Evolutionary conservation across 2,329 filamentous ascomycete species (phyloP).

Genomic region (Fusarium sambucinum): DNA sequence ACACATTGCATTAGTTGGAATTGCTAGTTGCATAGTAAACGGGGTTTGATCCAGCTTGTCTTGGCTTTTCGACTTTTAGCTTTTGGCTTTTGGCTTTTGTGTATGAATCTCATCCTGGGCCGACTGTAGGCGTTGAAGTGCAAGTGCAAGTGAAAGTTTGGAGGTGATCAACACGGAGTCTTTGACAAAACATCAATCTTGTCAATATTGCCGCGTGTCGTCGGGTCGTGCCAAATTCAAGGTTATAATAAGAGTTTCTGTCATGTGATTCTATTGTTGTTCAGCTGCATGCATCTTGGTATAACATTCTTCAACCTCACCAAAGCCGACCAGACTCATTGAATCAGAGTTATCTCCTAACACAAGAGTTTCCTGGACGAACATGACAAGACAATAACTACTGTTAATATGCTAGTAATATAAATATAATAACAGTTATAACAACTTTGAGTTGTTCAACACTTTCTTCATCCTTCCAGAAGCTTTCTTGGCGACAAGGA

Average conservation of each 20-base stretch:
- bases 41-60: slow-evolving; percentile 7
- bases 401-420: neutral
- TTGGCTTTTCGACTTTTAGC: slow-evolving; percentile 3
- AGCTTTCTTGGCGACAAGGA: slow-evolving; percentile 13
- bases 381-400: neutral
- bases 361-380: neutral
- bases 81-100: neutral
- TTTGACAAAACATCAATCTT: neutral
- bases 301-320: neutral
- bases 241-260: neutral
- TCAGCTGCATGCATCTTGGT: neutral
- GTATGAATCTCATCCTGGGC: slow-evolving; percentile 14
- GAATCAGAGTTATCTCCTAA: neutral
- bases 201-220: neutral
- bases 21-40: slow-evolving; percentile 1
- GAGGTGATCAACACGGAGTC: neutral
- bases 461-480: slow-evolving; percentile 4
- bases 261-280: neutral
- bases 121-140: slow-evolving; percentile 27
- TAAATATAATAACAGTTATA: neutral
- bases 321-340: neutral
- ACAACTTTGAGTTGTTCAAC: neutral
- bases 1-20: slow-evolving; percentile 15
- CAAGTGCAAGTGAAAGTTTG: neutral
- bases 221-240: neutral